Conservation (phyloP, 768 basidiomycete genomes). For the Fomitopsis pulvina region DNA sequence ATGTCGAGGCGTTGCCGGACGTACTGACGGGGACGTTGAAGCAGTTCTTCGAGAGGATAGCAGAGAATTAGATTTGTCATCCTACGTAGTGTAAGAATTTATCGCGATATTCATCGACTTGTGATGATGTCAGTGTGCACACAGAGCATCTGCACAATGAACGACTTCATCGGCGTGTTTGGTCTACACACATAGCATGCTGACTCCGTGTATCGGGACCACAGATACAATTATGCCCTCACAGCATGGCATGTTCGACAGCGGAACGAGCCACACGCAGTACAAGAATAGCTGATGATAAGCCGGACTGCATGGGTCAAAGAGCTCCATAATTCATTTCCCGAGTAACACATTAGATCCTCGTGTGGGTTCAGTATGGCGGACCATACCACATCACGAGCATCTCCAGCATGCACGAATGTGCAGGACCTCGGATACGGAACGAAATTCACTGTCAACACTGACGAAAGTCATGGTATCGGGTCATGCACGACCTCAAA, state of each 20-base stretch:
- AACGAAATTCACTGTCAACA: background rate
- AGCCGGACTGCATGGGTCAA: constrained; percentile 3
- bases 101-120: no score
- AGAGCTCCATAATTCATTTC: constrained; percentile 5
- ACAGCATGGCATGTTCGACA: constrained; percentile 4
- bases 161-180: no score
- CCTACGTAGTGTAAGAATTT: no score
- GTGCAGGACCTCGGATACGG: background rate
- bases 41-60: constrained; percentile 86
- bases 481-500: background rate
- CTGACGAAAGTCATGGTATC: background rate
- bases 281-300: background rate
- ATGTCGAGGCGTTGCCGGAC: constrained; percentile 88
- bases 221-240: no score
- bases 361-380: background rate
- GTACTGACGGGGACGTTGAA: constrained; percentile 83
- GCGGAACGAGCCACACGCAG: constrained; percentile 8
- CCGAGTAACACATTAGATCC: constrained; percentile 1
- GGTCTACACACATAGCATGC: no score
- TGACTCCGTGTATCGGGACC: no score
- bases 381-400: background rate
- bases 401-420: background rate
- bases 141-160: no score
- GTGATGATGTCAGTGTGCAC: no score
- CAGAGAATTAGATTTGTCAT: constrained; percentile 44